A percentile compares a stretch with the other conserved stretches of the same genome.
Evolutionary conservation across 495 filamentous ascomycete species (phyloP).

Genomic region (Tuber aestivum): DNA sequence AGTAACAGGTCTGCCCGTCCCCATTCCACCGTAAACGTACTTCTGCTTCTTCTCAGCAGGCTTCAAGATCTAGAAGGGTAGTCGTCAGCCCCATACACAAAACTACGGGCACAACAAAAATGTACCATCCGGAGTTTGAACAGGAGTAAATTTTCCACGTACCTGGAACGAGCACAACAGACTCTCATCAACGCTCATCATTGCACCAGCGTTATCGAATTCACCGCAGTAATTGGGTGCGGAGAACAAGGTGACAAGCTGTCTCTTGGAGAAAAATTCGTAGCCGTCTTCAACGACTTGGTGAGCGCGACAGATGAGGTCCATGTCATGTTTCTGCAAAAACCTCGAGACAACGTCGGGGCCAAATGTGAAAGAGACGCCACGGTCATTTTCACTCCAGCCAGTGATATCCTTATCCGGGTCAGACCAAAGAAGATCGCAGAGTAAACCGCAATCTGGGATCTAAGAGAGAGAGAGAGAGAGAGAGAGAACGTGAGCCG

Average conservation of each 20-base stretch:
- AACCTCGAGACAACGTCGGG: slow-evolving; percentile 98
- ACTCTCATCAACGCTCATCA: slow-evolving; percentile 99
- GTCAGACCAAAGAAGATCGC: slow-evolving; percentile 97
- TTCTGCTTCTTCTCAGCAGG: slow-evolving; percentile 99
- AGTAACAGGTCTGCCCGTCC: slow-evolving; percentile 78
- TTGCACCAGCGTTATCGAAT: slow-evolving; percentile 98
- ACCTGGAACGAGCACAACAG: slow-evolving; percentile 99
- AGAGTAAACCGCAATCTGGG: slow-evolving; percentile 93
- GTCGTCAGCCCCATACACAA: slow-evolving; percentile 2
- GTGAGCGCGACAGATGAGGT: slow-evolving; percentile 96
- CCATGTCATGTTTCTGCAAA: slow-evolving; percentile 99
- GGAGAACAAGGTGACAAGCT: slow-evolving; percentile 95
- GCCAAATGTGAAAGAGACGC: slow-evolving; percentile 97
- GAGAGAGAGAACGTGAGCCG: slow-evolving; percentile 7
- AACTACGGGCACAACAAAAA: neutral
- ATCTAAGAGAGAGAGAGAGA: slow-evolving; percentile 74
- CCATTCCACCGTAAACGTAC: slow-evolving; percentile 91
- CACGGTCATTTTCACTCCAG: slow-evolving; percentile 98
- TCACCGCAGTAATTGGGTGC: slow-evolving; percentile 99
- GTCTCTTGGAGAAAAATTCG: slow-evolving; percentile 98
- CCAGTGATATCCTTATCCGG: slow-evolving; percentile 99
- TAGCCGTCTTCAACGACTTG: slow-evolving; percentile 99
- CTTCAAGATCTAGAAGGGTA: slow-evolving; percentile 75
- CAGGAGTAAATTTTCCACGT: slow-evolving; percentile 41
- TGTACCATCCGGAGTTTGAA: neutral